phyloP scores from a whole-genome alignment of 805 yeast species.

The Kuraishia cidri region DNA sequence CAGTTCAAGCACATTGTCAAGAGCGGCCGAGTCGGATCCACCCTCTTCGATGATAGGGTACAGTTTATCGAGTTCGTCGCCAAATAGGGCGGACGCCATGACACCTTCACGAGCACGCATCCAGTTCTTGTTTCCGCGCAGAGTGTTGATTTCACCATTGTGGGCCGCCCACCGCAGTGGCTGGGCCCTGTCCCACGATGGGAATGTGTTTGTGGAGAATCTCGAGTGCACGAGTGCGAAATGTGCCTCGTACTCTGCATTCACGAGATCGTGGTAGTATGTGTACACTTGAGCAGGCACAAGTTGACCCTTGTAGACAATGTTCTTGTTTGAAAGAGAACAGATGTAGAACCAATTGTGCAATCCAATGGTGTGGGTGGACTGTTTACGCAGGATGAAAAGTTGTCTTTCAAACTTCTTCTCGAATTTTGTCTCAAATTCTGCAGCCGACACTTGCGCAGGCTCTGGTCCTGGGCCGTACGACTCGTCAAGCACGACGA shows the following conservation, averaged over 20 bases:
- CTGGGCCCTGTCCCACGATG: slow-evolving; percentile 99
- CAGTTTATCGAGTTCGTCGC: slow-evolving; percentile 82
- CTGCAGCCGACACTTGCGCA: slow-evolving; percentile 32
- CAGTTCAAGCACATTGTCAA: slow-evolving; percentile 90
- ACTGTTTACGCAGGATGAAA: slow-evolving; percentile 80
- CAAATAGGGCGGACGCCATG: slow-evolving; percentile 80
- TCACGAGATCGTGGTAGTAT: slow-evolving; percentile 87
- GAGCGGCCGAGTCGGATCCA: slow-evolving; percentile 97
- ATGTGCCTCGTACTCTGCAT: slow-evolving; percentile 89
- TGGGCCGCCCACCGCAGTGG: slow-evolving; percentile 97
- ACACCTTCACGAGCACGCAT: slow-evolving; percentile 98
- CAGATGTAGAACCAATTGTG: slow-evolving; percentile 98
- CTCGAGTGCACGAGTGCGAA: slow-evolving; percentile 96
- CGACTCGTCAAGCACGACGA: slow-evolving; percentile 59
- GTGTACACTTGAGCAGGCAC: slow-evolving; percentile 95
- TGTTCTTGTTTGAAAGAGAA: slow-evolving; percentile 79
- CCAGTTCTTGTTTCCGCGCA: slow-evolving; percentile 98
- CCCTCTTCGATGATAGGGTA: slow-evolving; percentile 98
- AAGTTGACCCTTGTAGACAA: slow-evolving; percentile 95
- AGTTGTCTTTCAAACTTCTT: slow-evolving; percentile 74
- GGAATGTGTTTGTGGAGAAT: slow-evolving; percentile 96
- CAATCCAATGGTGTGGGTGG: slow-evolving; percentile 84
- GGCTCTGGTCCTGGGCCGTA: slow-evolving; percentile 28
- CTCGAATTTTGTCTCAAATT: slow-evolving; percentile 46
- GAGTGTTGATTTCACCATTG: slow-evolving; percentile 96